A percentile compares a stretch with the other conserved stretches of the same genome.
Conservation (phyloP, 352 stramenopile species). For the Pythium guiyangense region DNA sequence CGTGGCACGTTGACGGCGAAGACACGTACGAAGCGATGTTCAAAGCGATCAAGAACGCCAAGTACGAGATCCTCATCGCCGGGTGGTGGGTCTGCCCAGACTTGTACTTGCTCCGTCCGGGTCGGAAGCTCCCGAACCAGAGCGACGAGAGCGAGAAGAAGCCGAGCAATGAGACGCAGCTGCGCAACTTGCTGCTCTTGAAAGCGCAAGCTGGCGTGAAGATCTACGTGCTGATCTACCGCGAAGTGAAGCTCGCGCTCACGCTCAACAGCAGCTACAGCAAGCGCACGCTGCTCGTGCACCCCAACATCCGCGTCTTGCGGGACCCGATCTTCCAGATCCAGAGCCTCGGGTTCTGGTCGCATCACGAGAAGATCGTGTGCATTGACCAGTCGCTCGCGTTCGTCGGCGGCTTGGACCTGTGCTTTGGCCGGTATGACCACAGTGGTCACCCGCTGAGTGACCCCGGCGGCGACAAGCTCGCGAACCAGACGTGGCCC, state of each 20-base stretch:
- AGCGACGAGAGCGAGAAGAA: constrained; percentile 18
- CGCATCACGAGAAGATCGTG: constrained; percentile 93
- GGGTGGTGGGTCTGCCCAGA: constrained; percentile 89
- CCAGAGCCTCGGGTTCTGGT: constrained; percentile 89
- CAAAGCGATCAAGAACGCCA: constrained; percentile 80
- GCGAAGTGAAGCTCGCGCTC: constrained; percentile 85
- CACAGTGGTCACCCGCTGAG: constrained; percentile 68
- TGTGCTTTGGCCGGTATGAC: constrained; percentile 89
- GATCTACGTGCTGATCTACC: constrained; percentile 91
- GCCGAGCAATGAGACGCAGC: constrained; percentile 58
- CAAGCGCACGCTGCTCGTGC: constrained; percentile 71
- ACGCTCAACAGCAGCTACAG: constrained; percentile 87
- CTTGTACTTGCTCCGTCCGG: constrained; percentile 71
- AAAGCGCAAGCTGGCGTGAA: constrained; percentile 82
- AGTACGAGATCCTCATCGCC: constrained; percentile 88
- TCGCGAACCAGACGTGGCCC: constrained; percentile 57
- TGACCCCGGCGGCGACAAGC: constrained; percentile 49
- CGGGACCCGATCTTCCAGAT: constrained; percentile 90
- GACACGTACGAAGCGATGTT: constrained; percentile 85
- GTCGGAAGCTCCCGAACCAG: constrained; percentile 45
- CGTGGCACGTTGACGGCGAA: constrained; percentile 85
- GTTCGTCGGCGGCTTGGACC: constrained; percentile 83
- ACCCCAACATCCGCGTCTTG: constrained; percentile 87
- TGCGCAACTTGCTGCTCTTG: constrained; percentile 71
- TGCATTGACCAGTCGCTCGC: constrained; percentile 85